Conservation (phyloP, 2,329 filamentous ascomycete species). For the Drechslerella coelobrocha region DNA sequence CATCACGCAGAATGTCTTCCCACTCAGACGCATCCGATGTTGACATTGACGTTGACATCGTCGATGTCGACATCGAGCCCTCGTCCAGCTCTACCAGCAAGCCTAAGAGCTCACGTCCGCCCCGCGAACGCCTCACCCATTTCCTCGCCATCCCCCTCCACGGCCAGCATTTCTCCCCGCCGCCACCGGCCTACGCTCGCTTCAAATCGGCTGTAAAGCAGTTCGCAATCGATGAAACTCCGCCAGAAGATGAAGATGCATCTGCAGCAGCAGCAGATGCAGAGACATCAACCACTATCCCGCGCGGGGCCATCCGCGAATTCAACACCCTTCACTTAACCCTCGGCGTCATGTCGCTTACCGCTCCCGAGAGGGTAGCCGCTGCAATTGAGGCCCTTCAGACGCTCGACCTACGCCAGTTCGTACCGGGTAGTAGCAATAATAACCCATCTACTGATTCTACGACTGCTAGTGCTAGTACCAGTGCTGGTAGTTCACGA, state of each 20-base stretch:
- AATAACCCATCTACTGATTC: neutral
- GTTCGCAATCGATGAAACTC: conserved; percentile 68
- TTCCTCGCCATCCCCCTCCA: conserved; percentile 79
- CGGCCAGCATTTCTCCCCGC: conserved; percentile 61
- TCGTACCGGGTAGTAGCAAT: neutral
- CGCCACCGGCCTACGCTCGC: conserved; percentile 63
- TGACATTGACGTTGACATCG: neutral
- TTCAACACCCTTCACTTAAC: conserved; percentile 84
- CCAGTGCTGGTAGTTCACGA: too few species aligned
- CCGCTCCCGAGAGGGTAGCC: neutral
- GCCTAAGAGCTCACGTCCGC: conserved; percentile 6
- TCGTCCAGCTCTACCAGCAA: neutral
- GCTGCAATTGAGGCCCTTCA: conserved; percentile 20
- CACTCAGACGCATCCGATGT: neutral
- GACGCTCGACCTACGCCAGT: conserved; percentile 22
- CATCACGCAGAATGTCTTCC: neutral
- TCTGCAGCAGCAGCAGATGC: conserved; percentile 55
- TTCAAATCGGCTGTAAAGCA: conserved; percentile 62
- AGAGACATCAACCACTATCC: conserved; percentile 62
- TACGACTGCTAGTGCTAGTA: neutral
- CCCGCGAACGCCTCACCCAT: conserved; percentile 68
- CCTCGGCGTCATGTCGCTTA: conserved; percentile 74
- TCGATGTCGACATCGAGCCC: neutral
- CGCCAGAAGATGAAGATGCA: conserved; percentile 56
- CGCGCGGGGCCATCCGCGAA: conserved; percentile 73